phyloP scores from a whole-genome alignment of 331 rosid species.

The Cydonia oblonga region DNA sequence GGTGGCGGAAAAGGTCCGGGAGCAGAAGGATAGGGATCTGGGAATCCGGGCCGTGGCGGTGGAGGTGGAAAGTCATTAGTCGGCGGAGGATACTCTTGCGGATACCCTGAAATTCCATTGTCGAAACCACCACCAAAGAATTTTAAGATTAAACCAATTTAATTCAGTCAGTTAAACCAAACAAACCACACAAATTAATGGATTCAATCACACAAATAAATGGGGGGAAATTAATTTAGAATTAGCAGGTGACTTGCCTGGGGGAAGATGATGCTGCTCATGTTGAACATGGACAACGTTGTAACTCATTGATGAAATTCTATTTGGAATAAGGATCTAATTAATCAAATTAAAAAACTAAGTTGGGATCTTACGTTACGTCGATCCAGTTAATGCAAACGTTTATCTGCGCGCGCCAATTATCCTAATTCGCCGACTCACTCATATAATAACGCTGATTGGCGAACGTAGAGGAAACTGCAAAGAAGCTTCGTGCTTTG shows the following conservation, averaged over 20 bases:
- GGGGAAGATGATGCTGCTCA: background rate
- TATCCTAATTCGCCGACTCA: too few species aligned
- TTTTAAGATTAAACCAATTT: background rate
- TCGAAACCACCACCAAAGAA: background rate
- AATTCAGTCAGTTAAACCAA: background rate
- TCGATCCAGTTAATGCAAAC: too few species aligned
- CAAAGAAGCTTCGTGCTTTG: too few species aligned
- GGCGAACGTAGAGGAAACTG: too few species aligned
- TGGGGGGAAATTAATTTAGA: background rate
- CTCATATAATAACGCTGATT: too few species aligned
- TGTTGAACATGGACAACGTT: constrained; percentile 14
- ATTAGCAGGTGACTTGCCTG: constrained; percentile 2
- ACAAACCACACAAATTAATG: too few species aligned
- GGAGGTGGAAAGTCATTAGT: background rate
- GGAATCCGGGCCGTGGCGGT: constrained; percentile 5
- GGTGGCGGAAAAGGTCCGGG: background rate
- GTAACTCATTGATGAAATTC: constrained; percentile 4
- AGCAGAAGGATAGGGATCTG: background rate
- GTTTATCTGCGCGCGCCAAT: too few species aligned
- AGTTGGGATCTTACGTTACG: too few species aligned
- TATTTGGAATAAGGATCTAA: too few species aligned
- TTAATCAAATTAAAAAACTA: too few species aligned
- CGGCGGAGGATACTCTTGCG: background rate
- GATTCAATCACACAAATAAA: background rate
- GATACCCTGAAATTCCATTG: constrained; percentile 6